Evolutionary conservation across 371 early-diverging fungal genomes (phyloP), one percentile per base, ranked within the genome.

Genomic region (Mycotypha africana): DNA sequence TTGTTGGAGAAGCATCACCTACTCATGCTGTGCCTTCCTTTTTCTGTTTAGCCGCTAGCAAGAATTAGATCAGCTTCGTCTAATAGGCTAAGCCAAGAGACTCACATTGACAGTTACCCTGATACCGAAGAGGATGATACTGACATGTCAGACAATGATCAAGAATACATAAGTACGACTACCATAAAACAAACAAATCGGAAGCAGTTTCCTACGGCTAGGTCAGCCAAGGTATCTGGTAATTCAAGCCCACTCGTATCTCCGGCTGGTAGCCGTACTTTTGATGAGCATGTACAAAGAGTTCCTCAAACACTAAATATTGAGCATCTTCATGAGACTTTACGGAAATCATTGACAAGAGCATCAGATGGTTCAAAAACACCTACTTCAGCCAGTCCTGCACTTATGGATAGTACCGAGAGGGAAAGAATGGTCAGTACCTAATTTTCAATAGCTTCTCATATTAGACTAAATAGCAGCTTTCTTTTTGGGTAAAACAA

Each of bases 81-180:
- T 4, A 36, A 47, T 22, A 61, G 56, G 1, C 43, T 51, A 11
- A 43, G 31, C 5, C 51, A 59, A 14, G 61, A 65, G 25, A 51
- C 49, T 20, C 54, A 53, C 33, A 12, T 47, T 0, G 67, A 69
- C 14, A 69, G 69, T 23, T 67, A 73, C 31, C 74, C 77, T 4
- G 81, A 78, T 20, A 76, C 78, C 28, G 81, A 80, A 42, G 60
- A 76, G 28, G 77, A 79, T 7, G 62, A 71, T 9, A 68, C 64
- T 7, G 55, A 46, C 16, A 51, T 43, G 10, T 67, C 67, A 8
- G 66, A 66, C 37, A 46, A 49, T 17, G 74, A 69, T 15, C 47
- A 19, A 22, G 48, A 47, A 1, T 34, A 44, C 0, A 12, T 51
- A 2, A 35, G 38, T 17, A 42, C 50, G n/a, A 10, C 15, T 22